Evolutionary conservation across 179 eudicot species (phyloP).

Genomic region (Silene coronaria): DNA sequence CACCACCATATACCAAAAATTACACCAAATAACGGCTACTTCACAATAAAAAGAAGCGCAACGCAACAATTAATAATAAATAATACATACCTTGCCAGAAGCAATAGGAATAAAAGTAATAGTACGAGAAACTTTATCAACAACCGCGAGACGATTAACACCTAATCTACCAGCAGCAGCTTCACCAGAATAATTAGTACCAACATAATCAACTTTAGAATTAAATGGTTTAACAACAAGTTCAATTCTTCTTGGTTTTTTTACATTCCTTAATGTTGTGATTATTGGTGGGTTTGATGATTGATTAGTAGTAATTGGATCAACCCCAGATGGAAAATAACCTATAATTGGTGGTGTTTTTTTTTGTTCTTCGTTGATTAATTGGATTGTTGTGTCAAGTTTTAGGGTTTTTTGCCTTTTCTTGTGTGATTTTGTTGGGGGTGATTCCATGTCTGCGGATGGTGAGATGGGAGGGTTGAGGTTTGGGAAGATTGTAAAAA

Average conservation of each 20-base stretch:
- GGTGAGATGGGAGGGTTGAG: not conserved
- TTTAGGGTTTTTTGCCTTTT: conserved; percentile 5
- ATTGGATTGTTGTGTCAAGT: conserved; percentile 33
- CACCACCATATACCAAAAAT: no score
- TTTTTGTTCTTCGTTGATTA: conserved; percentile 26
- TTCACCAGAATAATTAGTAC: conserved; percentile 58
- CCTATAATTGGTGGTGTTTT: conserved; percentile 53
- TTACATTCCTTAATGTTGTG: conserved; percentile 35
- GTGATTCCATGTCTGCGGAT: conserved; percentile 15
- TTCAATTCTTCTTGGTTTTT: conserved; percentile 41
- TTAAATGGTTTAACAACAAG: conserved; percentile 49
- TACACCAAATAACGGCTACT: no score
- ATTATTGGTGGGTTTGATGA: conserved; percentile 17
- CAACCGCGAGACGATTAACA: conserved; percentile 32
- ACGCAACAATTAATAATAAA: no score
- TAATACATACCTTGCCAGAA: conserved; percentile 49
- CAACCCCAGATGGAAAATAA: conserved; percentile 63
- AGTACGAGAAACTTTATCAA: conserved; percentile 47
- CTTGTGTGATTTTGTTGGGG: conserved; percentile 19
- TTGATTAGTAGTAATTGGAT: conserved; percentile 26
- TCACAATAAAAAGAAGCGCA: no score
- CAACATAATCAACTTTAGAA: conserved; percentile 54
- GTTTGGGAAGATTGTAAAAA: not conserved
- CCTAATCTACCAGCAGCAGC: conserved; percentile 37
- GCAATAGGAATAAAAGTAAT: conserved; percentile 61